A percentile compares a stretch with the other conserved stretches of the same genome.
These are phyloP conservation scores for Neurospora hispaniola DNA, from an alignment of 495 filamentous ascomycete genomes.

Conservation along the genomic window DNA sequence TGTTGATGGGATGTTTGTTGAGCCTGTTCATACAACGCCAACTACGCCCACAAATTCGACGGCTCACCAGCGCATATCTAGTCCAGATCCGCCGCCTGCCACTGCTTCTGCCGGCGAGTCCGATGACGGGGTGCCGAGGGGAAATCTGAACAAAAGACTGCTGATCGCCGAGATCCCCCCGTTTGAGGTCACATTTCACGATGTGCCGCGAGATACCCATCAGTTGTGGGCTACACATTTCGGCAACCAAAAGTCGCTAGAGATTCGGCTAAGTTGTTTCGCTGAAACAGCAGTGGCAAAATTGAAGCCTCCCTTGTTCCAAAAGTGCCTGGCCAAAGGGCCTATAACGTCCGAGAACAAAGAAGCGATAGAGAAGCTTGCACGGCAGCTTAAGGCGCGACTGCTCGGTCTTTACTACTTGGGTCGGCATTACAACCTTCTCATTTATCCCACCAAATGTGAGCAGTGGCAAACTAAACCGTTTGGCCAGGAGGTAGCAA, in stretches of 20 bases:
- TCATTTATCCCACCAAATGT: constrained; percentile 31
- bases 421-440: constrained; percentile 23
- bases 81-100: constrained; percentile 13
- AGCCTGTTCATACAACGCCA: neutral
- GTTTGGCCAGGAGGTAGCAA: constrained; percentile 10
- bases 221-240: constrained; percentile 26
- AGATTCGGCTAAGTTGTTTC: constrained; percentile 24
- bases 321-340: constrained; percentile 7
- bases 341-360: constrained; percentile 10
- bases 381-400: constrained; percentile 19
- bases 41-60: neutral
- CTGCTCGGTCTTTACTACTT: constrained; percentile 24
- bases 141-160: constrained; percentile 17
- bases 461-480: constrained; percentile 25
- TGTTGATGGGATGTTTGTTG: constrained; percentile 1
- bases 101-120: neutral
- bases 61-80: constrained; percentile 2
- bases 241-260: constrained; percentile 17
- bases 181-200: constrained; percentile 22
- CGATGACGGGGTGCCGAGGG: constrained; percentile 7
- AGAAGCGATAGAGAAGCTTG: constrained; percentile 15
- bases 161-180: constrained; percentile 14
- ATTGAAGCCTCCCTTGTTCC: constrained; percentile 1
- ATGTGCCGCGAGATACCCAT: constrained; percentile 17
- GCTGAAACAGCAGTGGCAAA: constrained; percentile 15